Percentiles rank a stretch among this genome's conserved stretches.
Conservation (phyloP, 2,329 filamentous ascomycete species). For the Sarocladium kiliense region DNA sequence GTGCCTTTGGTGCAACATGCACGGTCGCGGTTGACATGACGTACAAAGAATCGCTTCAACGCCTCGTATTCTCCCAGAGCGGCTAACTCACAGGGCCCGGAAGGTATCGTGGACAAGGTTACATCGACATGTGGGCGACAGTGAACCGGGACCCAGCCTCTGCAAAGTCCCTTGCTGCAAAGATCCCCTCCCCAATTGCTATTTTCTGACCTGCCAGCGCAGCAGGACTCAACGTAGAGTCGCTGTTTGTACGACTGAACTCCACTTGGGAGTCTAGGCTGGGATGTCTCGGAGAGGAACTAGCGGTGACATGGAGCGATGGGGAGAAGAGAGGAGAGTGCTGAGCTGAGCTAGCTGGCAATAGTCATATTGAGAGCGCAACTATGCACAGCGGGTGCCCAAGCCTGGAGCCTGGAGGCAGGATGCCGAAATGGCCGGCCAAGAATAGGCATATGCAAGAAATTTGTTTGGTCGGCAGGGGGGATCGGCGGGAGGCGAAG, state of each 20-base stretch:
- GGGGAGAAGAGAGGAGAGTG: background rate
- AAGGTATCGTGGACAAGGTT: too few species aligned
- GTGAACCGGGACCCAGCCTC: background rate
- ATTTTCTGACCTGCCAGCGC: background rate
- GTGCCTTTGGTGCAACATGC: background rate
- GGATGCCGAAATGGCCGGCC: background rate
- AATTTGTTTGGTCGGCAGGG: background rate
- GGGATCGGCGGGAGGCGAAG: slow-evolving; percentile 1
- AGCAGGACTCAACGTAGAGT: background rate
- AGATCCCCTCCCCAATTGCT: background rate
- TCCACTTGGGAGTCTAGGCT: background rate
- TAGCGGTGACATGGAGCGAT: background rate
- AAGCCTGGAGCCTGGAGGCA: background rate
- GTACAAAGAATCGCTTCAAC: background rate
- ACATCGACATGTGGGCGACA: background rate
- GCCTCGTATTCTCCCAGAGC: background rate
- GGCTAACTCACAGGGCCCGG: too few species aligned
- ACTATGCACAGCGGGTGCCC: background rate
- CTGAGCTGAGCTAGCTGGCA: background rate
- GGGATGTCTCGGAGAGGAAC: background rate
- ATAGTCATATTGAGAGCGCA: background rate
- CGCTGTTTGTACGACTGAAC: background rate
- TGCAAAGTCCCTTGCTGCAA: background rate
- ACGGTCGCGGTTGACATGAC: background rate
- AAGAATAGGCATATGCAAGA: slow-evolving; percentile 1